Evolutionary conservation across 208 protist species (phyloP).

Genomic region (Tritrichomonas foetus): DNA sequence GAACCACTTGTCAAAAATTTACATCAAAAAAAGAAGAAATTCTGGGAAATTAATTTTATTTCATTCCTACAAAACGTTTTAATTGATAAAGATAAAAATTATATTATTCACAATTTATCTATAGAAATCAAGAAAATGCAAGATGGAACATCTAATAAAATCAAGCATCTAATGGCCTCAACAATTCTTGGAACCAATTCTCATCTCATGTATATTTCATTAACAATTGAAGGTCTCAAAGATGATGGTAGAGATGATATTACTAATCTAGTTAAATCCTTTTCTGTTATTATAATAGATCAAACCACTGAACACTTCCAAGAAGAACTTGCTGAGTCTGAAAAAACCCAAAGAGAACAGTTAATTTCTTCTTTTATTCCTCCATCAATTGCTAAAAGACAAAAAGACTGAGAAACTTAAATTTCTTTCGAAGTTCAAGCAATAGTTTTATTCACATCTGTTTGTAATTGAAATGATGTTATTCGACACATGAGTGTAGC

Average conservation of each 20-base stretch:
- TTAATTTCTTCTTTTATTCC: not conserved
- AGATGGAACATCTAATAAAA: not conserved
- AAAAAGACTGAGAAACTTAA: not conserved
- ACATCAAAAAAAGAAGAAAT: not conserved
- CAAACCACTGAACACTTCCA: not conserved
- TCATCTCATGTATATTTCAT: not conserved
- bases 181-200: not conserved
- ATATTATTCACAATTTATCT: not conserved
- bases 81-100: not conserved
- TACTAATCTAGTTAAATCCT: not conserved
- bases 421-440: slow-evolving; percentile 15
- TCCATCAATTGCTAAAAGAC: not conserved
- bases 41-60: not conserved
- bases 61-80: not conserved
- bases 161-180: not conserved
- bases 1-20: not conserved
- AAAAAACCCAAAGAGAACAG: not conserved
- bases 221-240: not conserved
- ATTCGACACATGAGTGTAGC: not conserved
- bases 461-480: not conserved
- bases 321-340: not conserved
- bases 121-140: not conserved
- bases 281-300: not conserved
- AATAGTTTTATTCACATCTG: not conserved
- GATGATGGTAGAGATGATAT: not conserved